phyloP scores from a whole-genome alignment of 176 grass and related monocot species.

The Themeda triandra region DNA sequence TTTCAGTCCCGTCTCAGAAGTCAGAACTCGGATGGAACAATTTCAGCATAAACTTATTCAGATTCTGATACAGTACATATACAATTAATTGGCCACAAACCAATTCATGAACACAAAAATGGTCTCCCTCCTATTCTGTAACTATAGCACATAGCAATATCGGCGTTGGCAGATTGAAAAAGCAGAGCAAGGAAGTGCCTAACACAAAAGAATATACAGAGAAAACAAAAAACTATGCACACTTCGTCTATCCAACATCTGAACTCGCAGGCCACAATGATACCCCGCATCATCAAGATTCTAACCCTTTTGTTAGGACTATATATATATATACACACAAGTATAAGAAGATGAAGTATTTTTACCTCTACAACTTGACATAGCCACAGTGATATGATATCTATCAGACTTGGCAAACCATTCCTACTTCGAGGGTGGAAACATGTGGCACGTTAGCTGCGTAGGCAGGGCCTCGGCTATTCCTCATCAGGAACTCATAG shows the following conservation, averaged over 20 bases:
- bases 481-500: conserved; percentile 83
- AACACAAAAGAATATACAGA: background rate
- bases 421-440: conserved; percentile 84
- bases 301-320: conserved; percentile 25
- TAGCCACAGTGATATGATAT: background rate
- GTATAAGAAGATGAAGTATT: conserved; percentile 9
- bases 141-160: background rate
- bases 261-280: background rate
- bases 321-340: background rate
- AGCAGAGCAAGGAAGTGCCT: background rate
- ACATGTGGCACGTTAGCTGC: conserved; percentile 65
- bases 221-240: conserved; percentile 17
- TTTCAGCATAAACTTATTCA: conserved; percentile 21
- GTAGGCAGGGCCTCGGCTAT: conserved; percentile 60
- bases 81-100: background rate
- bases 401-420: conserved; percentile 90
- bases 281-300: conserved; percentile 15
- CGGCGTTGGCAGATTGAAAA: background rate
- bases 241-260: conserved; percentile 1
- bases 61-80: conserved; percentile 11
- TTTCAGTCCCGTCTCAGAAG: background rate
- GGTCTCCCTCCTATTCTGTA: background rate
- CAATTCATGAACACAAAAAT: conserved; percentile 3
- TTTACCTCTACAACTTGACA: conserved; percentile 13
- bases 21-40: conserved; percentile 5